Percentiles rank a stretch among this genome's conserved stretches.
These are phyloP conservation scores for Mortierella alpina DNA, from an alignment of 192 early-diverging fungal genomes.

Conservation along the genomic window DNA sequence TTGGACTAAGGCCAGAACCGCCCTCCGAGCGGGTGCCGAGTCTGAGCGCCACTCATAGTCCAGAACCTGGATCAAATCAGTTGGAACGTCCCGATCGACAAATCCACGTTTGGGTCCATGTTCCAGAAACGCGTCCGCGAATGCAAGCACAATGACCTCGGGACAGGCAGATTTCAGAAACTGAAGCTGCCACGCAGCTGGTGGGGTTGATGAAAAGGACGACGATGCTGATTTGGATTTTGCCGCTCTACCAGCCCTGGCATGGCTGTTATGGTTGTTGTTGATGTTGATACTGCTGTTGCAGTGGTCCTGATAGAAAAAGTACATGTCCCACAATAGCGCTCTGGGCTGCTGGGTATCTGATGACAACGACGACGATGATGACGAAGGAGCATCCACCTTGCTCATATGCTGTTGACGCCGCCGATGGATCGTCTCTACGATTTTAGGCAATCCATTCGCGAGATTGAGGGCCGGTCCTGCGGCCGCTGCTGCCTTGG, in stretches of 20 bases:
- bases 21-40: constrained; percentile 1
- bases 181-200: constrained; percentile 27
- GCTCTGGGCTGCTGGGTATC: not conserved
- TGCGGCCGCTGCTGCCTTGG: constrained; percentile 8
- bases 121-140: constrained; percentile 23
- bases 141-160: constrained; percentile 19
- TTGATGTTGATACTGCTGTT: not conserved
- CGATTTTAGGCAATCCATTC: constrained; percentile 23
- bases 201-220: not conserved
- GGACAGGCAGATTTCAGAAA: constrained; percentile 39
- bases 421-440: constrained; percentile 13
- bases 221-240: not conserved
- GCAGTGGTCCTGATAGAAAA: not conserved
- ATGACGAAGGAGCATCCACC: not conserved
- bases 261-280: not conserved
- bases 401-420: not conserved
- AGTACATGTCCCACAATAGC: constrained; percentile 15
- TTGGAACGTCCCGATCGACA: constrained; percentile 21
- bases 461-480: not conserved
- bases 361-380: not conserved
- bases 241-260: no score
- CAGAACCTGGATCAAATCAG: constrained; percentile 17
- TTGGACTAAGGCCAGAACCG: constrained; percentile 29
- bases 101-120: constrained; percentile 23
- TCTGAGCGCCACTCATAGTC: constrained; percentile 35